phyloP scores from a whole-genome alignment of 2,329 filamentous ascomycete species.

The Biscogniauxia mediterranea region DNA sequence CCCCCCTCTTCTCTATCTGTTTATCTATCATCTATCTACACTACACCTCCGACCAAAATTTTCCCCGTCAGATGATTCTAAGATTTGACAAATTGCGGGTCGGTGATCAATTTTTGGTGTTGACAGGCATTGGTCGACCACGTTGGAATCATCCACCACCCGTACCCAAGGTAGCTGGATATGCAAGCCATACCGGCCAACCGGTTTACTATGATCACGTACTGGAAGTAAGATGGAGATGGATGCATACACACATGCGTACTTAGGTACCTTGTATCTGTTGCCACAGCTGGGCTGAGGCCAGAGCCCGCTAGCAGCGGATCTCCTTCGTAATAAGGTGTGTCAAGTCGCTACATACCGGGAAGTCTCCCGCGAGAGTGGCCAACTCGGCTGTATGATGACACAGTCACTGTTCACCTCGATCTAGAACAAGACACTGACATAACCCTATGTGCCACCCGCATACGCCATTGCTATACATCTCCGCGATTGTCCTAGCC shows the following conservation, averaged over 20 bases:
- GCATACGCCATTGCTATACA: neutral
- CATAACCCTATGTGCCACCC: neutral
- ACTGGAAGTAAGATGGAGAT: neutral
- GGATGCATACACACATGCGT: neutral
- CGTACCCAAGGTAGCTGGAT: neutral
- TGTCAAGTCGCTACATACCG: neutral
- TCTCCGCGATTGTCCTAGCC: neutral
- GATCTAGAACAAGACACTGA: neutral
- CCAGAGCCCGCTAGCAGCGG: neutral
- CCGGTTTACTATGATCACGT: neutral
- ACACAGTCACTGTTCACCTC: neutral
- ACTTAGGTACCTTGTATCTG: neutral
- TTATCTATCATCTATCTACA: too few species aligned
- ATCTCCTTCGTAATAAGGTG: neutral
- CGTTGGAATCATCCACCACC: neutral
- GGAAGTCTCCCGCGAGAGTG: neutral
- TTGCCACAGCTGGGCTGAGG: neutral
- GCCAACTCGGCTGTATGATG: neutral
- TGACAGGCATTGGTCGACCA: neutral
- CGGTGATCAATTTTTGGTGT: neutral
- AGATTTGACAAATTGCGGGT: neutral
- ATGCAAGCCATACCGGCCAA: neutral
- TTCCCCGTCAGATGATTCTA: neutral
- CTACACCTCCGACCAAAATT: neutral
- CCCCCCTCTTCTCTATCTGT: neutral